phyloP scores from a whole-genome alignment of 1,139 yeast genomes.

The Geotrichum siamense region DNA sequence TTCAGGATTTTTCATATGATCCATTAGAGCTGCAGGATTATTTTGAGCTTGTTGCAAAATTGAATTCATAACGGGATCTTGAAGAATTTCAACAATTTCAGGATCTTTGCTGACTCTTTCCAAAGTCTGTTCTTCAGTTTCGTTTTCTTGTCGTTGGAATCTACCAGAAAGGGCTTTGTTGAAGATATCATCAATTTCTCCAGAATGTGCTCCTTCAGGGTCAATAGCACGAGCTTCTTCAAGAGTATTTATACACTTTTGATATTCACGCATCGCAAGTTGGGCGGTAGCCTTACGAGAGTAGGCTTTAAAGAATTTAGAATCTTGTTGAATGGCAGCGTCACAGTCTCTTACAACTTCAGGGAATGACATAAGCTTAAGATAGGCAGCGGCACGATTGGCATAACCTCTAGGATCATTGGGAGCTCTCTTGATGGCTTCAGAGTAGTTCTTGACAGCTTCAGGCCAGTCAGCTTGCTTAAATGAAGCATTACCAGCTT shows the following conservation, averaged over 20 bases:
- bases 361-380: slow-evolving; percentile 93
- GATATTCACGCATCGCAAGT: slow-evolving; percentile 82
- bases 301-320: slow-evolving; percentile 85
- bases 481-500: slow-evolving; percentile 84
- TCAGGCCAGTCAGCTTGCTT: slow-evolving; percentile 93
- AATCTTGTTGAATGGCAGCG: slow-evolving; percentile 80
- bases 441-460: slow-evolving; percentile 91
- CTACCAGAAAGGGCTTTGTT: slow-evolving; percentile 72
- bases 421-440: slow-evolving; percentile 94
- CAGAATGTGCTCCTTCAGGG: slow-evolving; percentile 51
- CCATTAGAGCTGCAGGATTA: slow-evolving; percentile 94
- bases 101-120: slow-evolving; percentile 91
- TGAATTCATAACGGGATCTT: slow-evolving; percentile 96
- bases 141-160: slow-evolving; percentile 77
- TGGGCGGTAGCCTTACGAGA: slow-evolving; percentile 95
- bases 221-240: slow-evolving; percentile 72
- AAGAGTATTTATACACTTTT: slow-evolving; percentile 75
- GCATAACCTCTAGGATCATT: slow-evolving; percentile 95
- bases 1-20: slow-evolving; percentile 96
- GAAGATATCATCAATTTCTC: slow-evolving; percentile 78
- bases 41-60: slow-evolving; percentile 90
- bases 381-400: slow-evolving; percentile 94
- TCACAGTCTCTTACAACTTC: slow-evolving; percentile 94
- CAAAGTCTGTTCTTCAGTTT: slow-evolving; percentile 90
- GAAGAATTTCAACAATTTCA: slow-evolving; percentile 81